Conservation (phyloP, 2,329 filamentous ascomycete genomes). For the Ophiobolus disseminans region DNA sequence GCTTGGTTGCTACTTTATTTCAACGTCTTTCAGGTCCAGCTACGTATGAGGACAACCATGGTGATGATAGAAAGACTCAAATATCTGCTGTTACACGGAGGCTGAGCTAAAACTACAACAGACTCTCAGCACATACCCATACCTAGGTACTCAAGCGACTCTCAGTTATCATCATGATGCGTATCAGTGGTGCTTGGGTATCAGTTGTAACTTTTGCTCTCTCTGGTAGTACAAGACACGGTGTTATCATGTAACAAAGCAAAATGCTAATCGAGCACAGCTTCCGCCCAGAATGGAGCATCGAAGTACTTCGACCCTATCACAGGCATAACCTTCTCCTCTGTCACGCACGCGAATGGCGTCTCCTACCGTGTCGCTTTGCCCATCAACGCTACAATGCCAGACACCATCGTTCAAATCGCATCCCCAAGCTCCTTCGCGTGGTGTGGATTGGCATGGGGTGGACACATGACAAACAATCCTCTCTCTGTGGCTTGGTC, state of each 20-base stretch:
- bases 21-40: too few relatives aligned
- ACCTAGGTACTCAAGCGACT: too few relatives aligned
- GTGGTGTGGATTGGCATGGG: slow-evolving; percentile 31
- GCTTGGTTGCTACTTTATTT: too few relatives aligned
- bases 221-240: too few relatives aligned
- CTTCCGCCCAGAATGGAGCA: not conserved
- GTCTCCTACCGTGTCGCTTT: slow-evolving; percentile 24
- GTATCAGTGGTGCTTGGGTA: too few relatives aligned
- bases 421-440: slow-evolving; percentile 16
- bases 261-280: not conserved
- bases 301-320: slow-evolving; percentile 19
- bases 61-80: too few relatives aligned
- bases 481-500: slow-evolving; percentile 24
- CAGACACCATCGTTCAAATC: slow-evolving; percentile 28
- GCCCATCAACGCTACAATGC: slow-evolving; percentile 10
- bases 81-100: too few relatives aligned
- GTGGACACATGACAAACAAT: slow-evolving; percentile 27
- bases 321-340: slow-evolving; percentile 23
- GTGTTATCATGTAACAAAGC: too few relatives aligned
- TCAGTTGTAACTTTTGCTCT: too few relatives aligned
- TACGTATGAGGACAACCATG: too few relatives aligned
- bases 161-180: too few relatives aligned
- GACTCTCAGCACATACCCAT: not conserved
- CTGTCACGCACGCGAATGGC: slow-evolving; percentile 21
- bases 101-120: too few relatives aligned